phyloP scores from a whole-genome alignment of 768 basidiomycete genomes.

The Rhodotorula diobovata region DNA sequence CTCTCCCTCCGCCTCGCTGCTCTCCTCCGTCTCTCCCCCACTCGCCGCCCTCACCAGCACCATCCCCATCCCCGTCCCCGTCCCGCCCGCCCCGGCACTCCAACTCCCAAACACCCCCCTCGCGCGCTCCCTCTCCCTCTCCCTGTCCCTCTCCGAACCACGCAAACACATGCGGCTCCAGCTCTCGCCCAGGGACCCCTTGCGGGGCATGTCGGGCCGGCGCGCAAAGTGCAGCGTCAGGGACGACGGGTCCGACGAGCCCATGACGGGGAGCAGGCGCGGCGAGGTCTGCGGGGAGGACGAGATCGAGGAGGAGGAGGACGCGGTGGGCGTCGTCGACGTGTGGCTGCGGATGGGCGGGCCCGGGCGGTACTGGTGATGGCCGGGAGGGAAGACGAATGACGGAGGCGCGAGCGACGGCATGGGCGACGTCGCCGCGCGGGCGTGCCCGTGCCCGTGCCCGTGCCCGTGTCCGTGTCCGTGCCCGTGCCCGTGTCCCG shows the following conservation, averaged over 20 bases:
- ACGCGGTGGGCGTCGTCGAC: too few relatives aligned
- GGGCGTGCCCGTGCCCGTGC: too few relatives aligned
- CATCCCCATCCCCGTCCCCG: too few relatives aligned
- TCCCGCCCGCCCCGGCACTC: not conserved
- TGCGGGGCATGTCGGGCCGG: not conserved
- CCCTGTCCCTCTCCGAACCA: too few relatives aligned
- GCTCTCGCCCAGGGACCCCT: not conserved
- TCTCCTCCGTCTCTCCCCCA: not conserved
- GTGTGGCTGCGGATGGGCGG: not conserved
- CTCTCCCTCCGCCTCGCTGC: not conserved
- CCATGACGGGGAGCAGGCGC: not conserved
- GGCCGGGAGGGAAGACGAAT: not conserved
- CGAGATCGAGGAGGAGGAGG: not conserved
- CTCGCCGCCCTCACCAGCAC: not conserved
- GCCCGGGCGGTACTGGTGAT: not conserved
- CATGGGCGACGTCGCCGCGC: not conserved
- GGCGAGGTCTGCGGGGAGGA: not conserved
- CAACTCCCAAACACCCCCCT: not conserved
- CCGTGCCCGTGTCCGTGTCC: too few relatives aligned
- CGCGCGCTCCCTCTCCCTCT: not conserved
- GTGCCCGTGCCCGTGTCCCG: too few relatives aligned
- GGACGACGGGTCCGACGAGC: not conserved
- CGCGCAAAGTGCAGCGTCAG: not conserved
- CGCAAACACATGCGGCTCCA: not conserved
- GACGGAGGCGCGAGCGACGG: too few relatives aligned